Evolutionary conservation across 106 monocot species (phyloP).

Genomic region (Dendrobium nobile): DNA sequence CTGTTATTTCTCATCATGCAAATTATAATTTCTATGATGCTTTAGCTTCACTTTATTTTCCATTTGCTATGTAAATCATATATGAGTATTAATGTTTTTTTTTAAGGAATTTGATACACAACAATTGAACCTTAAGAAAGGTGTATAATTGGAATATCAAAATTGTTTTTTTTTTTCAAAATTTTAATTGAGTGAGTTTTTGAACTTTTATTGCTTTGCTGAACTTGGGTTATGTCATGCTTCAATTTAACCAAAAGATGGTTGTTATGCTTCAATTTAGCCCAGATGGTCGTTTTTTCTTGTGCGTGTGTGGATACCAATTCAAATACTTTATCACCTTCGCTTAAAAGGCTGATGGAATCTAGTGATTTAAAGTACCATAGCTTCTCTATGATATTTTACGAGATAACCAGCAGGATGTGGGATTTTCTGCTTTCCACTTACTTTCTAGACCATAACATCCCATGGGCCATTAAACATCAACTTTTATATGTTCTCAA

Average conservation of each 20-base stretch:
- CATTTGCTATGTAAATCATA: neutral
- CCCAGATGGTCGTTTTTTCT: too few relatives aligned
- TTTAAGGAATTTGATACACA: neutral
- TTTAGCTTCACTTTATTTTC: neutral
- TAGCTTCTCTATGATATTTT: too few relatives aligned
- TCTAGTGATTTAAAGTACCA: too few relatives aligned
- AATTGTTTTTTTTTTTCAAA: neutral
- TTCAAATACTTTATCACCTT: too few relatives aligned
- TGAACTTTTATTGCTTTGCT: neutral
- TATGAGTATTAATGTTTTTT: neutral
- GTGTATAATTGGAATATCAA: neutral
- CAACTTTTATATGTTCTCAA: too few relatives aligned
- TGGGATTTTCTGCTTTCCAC: too few relatives aligned
- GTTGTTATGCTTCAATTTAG: neutral
- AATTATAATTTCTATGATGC: neutral
- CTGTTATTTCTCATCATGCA: neutral
- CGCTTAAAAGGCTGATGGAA: too few relatives aligned
- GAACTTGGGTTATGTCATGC: neutral
- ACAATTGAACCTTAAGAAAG: neutral
- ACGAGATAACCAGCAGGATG: too few relatives aligned
- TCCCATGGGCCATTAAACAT: too few relatives aligned
- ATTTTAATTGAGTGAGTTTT: too few relatives aligned
- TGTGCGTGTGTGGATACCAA: too few relatives aligned
- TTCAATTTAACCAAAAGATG: neutral
- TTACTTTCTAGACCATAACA: too few relatives aligned